Base-by-base conservation (phyloP, 371 early-diverging fungal species). In the Lichtheimia corymbifera region DNA sequence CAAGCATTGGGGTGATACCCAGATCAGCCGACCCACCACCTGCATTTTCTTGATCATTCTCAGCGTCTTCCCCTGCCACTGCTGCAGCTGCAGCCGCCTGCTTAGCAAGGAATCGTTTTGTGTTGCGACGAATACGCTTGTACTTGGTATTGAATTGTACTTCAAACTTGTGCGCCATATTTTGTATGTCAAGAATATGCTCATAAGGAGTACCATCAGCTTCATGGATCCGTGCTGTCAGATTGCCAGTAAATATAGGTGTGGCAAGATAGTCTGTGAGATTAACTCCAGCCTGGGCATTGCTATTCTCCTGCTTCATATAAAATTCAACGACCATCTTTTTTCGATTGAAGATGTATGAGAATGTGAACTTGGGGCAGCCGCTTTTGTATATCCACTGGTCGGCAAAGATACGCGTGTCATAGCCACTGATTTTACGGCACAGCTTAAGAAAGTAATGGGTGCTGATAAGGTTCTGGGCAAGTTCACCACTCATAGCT, bases 61-160 rank as follows among this genome's bases (percentile, higher is more conserved):
- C 79, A 18, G 69, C 64, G 47, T 83, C 89, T 20, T 86, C 88
- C 64, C 88, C 93, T 35, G 88, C 90, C 18, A 88, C 88, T 3
- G 89, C 91, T 4, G 90, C 90, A 0, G 90, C 92, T 0, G 91
- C 91, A 6, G 89, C 89, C 15, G 89, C 85, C 71, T 91, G 91
- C 45, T 90, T 87, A 42, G 86, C 84, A 55, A 88, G 84, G 74
- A 92, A 92, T 53, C 91, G 79, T 61, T 91, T 92, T 4, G 91
- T 93, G 64, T 86, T 90, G 52, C 94, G 85, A 25, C 94, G 84
- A 64, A 93, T 94, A 65, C 97, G 91, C 77, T 96, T 96, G 72
- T 97, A 96, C 70, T 96, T 96, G 7, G 97, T 96, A 68, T 98
- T 94, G 76, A 95, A 98, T 59, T 88, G 91, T 11, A 98, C 90